phyloP scores from a whole-genome alignment of 176 grass and related monocot species.

The Musa troglodytarum region DNA sequence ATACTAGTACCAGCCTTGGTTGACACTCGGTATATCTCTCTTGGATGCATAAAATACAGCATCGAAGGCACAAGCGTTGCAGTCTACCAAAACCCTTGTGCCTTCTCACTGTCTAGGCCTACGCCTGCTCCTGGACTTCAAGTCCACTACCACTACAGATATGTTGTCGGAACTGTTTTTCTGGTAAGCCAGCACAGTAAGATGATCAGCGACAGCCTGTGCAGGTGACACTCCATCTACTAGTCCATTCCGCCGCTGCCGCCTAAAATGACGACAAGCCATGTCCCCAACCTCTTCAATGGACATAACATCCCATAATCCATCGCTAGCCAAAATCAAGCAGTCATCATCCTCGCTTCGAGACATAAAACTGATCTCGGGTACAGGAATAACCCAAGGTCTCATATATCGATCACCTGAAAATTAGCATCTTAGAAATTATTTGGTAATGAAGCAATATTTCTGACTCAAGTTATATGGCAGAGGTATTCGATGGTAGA shows the following conservation, averaged over 20 bases:
- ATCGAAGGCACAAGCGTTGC: neutral
- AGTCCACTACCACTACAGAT: constrained; percentile 37
- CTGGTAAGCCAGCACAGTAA: constrained; percentile 28
- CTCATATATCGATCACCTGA: constrained; percentile 26
- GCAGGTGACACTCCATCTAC: constrained; percentile 25
- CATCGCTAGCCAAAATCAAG: constrained; percentile 23
- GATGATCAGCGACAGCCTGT: constrained; percentile 30
- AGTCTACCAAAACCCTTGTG: neutral
- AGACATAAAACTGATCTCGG: constrained; percentile 23
- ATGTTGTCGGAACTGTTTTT: constrained; percentile 46
- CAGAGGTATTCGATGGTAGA: neutral
- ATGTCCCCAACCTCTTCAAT: constrained; percentile 17
- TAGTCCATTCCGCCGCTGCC: constrained; percentile 27
- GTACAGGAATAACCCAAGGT: constrained; percentile 25
- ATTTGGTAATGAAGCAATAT: neutral
- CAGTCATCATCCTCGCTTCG: constrained; percentile 26
- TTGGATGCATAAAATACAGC: neutral
- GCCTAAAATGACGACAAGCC: constrained; percentile 27
- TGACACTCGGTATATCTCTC: neutral
- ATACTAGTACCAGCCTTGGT: neutral
- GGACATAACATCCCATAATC: constrained; percentile 27
- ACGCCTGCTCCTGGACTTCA: constrained; percentile 33
- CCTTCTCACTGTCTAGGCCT: constrained; percentile 20
- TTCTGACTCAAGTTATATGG: neutral
- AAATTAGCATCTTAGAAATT: neutral